Evolutionary conservation across 345 rosid species (phyloP).

Genomic region (Citrus unshiu): DNA sequence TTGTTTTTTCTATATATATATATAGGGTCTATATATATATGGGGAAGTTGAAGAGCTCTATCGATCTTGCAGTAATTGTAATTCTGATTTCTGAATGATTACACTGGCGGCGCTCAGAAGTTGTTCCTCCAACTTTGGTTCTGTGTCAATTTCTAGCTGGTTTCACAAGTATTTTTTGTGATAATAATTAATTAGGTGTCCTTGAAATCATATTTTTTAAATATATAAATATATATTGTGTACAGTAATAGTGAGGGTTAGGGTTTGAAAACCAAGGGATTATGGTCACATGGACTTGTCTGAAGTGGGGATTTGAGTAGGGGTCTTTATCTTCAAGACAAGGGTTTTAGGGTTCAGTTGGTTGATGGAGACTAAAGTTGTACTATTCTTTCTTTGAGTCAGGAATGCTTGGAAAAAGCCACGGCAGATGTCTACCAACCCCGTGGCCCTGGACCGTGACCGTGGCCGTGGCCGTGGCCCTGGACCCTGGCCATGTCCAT

Average conservation of each 20-base stretch:
- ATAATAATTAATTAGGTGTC: background rate
- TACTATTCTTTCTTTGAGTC: background rate
- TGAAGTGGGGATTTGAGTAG: constrained; percentile 15
- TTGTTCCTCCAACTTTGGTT: constrained; percentile 50
- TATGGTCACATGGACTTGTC: constrained; percentile 55
- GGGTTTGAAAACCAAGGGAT: constrained; percentile 47
- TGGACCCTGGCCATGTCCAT: too few species aligned
- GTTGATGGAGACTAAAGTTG: constrained; percentile 25
- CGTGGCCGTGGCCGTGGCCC: too few species aligned
- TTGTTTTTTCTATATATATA: background rate
- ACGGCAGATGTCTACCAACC: background rate
- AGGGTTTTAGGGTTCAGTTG: constrained; percentile 13
- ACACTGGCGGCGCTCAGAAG: constrained; percentile 64
- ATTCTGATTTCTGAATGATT: constrained; percentile 48
- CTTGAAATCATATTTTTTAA: too few species aligned
- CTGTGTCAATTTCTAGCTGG: constrained; percentile 7
- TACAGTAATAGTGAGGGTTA: background rate
- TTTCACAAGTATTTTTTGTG: constrained; percentile 9
- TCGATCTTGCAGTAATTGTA: constrained; percentile 9
- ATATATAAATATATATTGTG: too few species aligned
- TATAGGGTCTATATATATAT: background rate
- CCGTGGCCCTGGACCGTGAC: too few species aligned
- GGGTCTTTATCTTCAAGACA: constrained; percentile 15
- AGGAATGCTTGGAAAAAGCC: background rate
- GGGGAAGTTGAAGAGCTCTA: constrained; percentile 36